These are phyloP conservation scores for Ceriops tagal DNA, from an alignment of 345 rosid genomes.

Conservation along the genomic window DNA sequence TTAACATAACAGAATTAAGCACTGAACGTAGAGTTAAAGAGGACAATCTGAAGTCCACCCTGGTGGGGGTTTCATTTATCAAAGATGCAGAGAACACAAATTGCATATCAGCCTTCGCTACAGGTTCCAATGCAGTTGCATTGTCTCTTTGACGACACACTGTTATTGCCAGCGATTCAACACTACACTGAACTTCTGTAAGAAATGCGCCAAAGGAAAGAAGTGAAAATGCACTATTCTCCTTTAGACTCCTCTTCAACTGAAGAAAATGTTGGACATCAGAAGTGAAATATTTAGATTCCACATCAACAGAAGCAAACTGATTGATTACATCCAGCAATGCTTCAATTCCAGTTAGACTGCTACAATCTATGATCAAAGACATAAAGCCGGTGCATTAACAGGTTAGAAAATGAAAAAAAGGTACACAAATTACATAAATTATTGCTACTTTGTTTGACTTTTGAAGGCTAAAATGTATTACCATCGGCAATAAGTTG, in stretches of 20 bases:
- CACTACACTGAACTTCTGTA: slow-evolving; percentile 42
- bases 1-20: slow-evolving; percentile 49
- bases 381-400: slow-evolving; percentile 13
- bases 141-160: slow-evolving; percentile 37
- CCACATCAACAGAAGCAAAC: slow-evolving; percentile 50
- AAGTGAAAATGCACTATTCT: slow-evolving; percentile 32
- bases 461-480: slow-evolving; percentile 20
- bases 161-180: slow-evolving; percentile 47
- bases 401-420: slow-evolving; percentile 8
- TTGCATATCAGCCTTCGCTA: slow-evolving; percentile 57
- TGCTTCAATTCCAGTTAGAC: slow-evolving; percentile 52
- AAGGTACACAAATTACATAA: not conserved
- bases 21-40: slow-evolving; percentile 49
- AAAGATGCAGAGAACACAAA: slow-evolving; percentile 54
- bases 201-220: slow-evolving; percentile 29
- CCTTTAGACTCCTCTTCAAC: slow-evolving; percentile 39
- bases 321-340: slow-evolving; percentile 53
- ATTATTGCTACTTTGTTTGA: not conserved
- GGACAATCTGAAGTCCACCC: slow-evolving; percentile 45
- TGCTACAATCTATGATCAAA: slow-evolving; percentile 49
- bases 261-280: slow-evolving; percentile 57
- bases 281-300: slow-evolving; percentile 49
- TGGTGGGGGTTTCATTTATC: slow-evolving; percentile 39
- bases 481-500: slow-evolving; percentile 67
- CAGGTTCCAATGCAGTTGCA: slow-evolving; percentile 40